phyloP scores from a whole-genome alignment of 345 rosid genomes.

The Lenwebbia sp. region DNA sequence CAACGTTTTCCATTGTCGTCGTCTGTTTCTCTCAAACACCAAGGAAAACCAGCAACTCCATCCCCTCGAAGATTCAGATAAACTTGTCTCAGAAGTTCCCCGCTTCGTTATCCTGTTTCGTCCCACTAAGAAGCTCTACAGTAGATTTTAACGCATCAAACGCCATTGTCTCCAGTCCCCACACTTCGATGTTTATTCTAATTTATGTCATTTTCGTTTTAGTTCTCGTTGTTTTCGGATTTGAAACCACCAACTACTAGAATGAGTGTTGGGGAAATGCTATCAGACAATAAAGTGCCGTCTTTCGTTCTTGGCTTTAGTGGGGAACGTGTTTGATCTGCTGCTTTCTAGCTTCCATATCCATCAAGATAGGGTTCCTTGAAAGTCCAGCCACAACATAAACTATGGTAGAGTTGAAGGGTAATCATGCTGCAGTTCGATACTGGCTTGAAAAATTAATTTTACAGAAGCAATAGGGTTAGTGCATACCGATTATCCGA shows the following conservation, averaged over 20 bases:
- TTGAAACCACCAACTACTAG: neutral
- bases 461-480: neutral
- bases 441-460: neutral
- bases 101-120: neutral
- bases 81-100: neutral
- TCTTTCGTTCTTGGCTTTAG: neutral
- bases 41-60: neutral
- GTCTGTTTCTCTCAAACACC: neutral
- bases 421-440: neutral
- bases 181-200: neutral
- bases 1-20: neutral
- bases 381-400: neutral
- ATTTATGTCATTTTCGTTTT: neutral
- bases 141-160: neutral
- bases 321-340: neutral
- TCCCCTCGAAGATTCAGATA: neutral
- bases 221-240: neutral
- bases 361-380: neutral
- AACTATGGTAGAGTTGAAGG: neutral
- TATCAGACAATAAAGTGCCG: neutral
- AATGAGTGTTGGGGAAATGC: neutral
- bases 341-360: no score
- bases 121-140: neutral
- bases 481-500: neutral
- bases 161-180: neutral